A percentile compares a stretch with the other conserved stretches of the same genome.
These are phyloP conservation scores for Sclerotinia spermophila DNA, from an alignment of 2,329 filamentous ascomycete genomes.

Conservation along the genomic window DNA sequence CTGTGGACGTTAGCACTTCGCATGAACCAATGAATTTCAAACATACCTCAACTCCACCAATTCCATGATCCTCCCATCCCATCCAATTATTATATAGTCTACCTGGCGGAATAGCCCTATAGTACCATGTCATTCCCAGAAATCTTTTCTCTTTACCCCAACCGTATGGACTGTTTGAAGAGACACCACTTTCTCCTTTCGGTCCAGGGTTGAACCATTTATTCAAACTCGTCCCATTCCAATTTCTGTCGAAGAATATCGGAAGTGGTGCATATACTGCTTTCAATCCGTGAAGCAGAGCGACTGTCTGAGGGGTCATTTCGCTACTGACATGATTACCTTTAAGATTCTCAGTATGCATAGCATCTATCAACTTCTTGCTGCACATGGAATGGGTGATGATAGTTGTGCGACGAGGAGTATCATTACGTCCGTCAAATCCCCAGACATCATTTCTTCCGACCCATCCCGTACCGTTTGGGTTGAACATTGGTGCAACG, in stretches of 20 bases:
- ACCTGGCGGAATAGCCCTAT: conserved; percentile 53
- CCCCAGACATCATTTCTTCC: conserved; percentile 57
- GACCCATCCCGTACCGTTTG: conserved; percentile 68
- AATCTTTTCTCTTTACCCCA: conserved; percentile 57
- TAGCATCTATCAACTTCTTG: conserved; percentile 66
- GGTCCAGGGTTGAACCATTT: conserved; percentile 59
- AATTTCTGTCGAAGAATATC: conserved; percentile 73
- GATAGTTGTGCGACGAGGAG: conserved; percentile 61
- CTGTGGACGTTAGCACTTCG: conserved; percentile 21
- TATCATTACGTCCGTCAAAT: conserved; percentile 46
- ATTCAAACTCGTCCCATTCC: conserved; percentile 53
- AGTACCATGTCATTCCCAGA: conserved; percentile 59
- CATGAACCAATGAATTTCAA: not conserved
- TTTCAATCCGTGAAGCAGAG: conserved; percentile 75
- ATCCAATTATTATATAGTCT: conserved; percentile 61
- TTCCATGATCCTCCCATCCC: conserved; percentile 53
- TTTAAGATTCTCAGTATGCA: conserved; percentile 72
- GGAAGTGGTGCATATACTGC: conserved; percentile 75
- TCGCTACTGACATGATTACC: conserved; percentile 76
- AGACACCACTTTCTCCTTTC: conserved; percentile 50
- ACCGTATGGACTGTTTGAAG: conserved; percentile 51
- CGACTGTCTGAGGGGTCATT: conserved; percentile 72
- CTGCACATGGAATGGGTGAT: conserved; percentile 73
- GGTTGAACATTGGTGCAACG: conserved; percentile 75
- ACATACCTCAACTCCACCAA: conserved; percentile 46